These are phyloP conservation scores for Coemansia sp. DNA, from an alignment of 192 early-diverging fungal species.

Conservation along the genomic window DNA sequence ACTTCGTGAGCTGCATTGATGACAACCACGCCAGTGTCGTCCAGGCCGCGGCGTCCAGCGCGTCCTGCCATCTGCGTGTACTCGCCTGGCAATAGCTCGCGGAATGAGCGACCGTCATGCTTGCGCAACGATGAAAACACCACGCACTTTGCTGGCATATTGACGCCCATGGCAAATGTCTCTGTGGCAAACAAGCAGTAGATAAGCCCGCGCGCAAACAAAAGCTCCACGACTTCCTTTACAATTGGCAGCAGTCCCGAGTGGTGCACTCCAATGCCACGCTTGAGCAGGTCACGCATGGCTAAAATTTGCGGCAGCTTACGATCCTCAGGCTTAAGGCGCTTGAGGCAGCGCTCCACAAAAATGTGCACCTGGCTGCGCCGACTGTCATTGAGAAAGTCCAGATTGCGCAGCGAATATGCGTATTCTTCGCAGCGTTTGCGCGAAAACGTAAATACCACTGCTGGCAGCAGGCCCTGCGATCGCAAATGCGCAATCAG, in stretches of 20 bases:
- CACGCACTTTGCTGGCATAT: slow-evolving; percentile 92
- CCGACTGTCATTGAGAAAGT: slow-evolving; percentile 72
- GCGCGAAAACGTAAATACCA: slow-evolving; percentile 95
- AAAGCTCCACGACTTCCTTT: slow-evolving; percentile 97
- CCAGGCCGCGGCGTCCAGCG: slow-evolving; percentile 92
- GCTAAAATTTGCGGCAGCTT: slow-evolving; percentile 84
- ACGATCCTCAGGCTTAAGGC: slow-evolving; percentile 81
- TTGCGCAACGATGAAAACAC: slow-evolving; percentile 91
- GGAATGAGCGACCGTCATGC: slow-evolving; percentile 86
- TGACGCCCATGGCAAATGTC: slow-evolving; percentile 99
- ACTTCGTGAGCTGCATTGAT: slow-evolving; percentile 65
- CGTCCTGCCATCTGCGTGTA: slow-evolving; percentile 99
- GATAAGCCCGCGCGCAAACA: slow-evolving; percentile 88
- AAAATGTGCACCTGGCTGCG: slow-evolving; percentile 87
- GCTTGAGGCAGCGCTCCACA: slow-evolving; percentile 75
- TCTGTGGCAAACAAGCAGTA: slow-evolving; percentile 96
- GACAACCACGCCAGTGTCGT: slow-evolving; percentile 88
- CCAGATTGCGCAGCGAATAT: slow-evolving; percentile 67
- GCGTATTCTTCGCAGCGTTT: slow-evolving; percentile 94
- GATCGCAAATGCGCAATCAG: slow-evolving; percentile 73
- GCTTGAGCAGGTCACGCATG: slow-evolving; percentile 77
- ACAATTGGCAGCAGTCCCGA: slow-evolving; percentile 94
- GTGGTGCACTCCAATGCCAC: slow-evolving; percentile 97
- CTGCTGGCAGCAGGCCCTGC: slow-evolving; percentile 77
- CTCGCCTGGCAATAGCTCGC: slow-evolving; percentile 89